phyloP scores from a whole-genome alignment of 192 early-diverging fungal species.

The Jimgerdemannia flammicorona region DNA sequence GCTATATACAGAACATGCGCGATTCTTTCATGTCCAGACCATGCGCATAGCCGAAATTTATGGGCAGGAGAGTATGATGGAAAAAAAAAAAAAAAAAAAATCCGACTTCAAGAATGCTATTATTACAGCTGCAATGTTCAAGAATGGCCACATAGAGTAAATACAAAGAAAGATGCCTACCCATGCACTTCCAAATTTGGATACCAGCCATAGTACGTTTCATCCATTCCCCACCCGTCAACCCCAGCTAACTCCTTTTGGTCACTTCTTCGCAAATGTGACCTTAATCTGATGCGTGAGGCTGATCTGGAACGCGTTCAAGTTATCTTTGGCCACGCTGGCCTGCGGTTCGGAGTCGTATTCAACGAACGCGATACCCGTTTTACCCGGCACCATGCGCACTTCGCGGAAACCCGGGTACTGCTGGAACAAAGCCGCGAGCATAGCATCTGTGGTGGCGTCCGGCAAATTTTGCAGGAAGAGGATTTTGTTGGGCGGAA shows the following conservation, averaged over 20 bases:
- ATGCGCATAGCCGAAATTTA: no score
- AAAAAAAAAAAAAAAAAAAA: neutral
- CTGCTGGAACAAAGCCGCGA: conserved; percentile 74
- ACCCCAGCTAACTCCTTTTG: neutral
- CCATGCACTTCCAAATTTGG: neutral
- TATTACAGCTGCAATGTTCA: neutral
- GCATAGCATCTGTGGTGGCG: conserved; percentile 58
- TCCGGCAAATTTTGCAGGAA: conserved; percentile 87
- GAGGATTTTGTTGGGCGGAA: conserved; percentile 90
- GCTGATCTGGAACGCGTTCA: conserved; percentile 61
- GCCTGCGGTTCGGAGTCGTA: conserved; percentile 85
- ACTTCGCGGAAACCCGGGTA: conserved; percentile 95
- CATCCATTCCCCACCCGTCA: neutral
- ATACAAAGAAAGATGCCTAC: neutral
- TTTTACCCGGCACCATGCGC: conserved; percentile 87
- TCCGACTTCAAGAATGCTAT: neutral
- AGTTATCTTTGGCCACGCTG: conserved; percentile 69
- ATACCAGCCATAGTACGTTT: neutral
- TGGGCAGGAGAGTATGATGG: no score
- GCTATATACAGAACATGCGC: no score
- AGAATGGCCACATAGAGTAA: neutral
- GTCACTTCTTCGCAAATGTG: conserved; percentile 76
- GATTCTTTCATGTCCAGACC: no score
- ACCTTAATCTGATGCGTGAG: conserved; percentile 75
- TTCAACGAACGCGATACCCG: conserved; percentile 95